Conservation (phyloP, 441 rosid genomes). For the Heliophila coronopifolia region DNA sequence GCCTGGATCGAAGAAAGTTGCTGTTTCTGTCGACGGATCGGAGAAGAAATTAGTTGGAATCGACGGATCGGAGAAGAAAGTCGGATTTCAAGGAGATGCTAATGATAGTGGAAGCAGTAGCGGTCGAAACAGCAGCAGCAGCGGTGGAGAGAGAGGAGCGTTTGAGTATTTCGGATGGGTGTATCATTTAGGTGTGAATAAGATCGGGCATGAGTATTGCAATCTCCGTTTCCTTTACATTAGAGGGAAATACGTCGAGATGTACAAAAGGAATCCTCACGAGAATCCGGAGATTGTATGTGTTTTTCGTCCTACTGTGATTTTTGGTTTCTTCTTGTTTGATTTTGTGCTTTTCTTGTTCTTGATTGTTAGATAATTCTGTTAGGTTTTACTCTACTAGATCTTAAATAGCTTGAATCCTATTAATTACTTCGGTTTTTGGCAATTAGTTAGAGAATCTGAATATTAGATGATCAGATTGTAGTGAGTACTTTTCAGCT, state of each 20-base stretch:
- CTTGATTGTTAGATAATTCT: neutral
- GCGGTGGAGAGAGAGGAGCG: slow-evolving; percentile 30
- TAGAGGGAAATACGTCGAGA: slow-evolving; percentile 70
- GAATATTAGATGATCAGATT: neutral
- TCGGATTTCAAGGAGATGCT: slow-evolving; percentile 1
- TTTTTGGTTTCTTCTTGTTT: neutral
- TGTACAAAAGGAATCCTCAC: slow-evolving; percentile 92
- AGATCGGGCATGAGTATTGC: slow-evolving; percentile 76
- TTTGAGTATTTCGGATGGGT: slow-evolving; percentile 74
- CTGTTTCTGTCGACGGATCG: slow-evolving; percentile 30
- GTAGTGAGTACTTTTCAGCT: neutral
- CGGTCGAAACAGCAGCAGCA: slow-evolving; percentile 3
- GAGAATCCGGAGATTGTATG: slow-evolving; percentile 77
- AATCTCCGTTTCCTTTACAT: slow-evolving; percentile 61
- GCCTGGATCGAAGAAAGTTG: slow-evolving; percentile 34
- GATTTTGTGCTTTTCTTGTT: neutral
- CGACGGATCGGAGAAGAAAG: no score
- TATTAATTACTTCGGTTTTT: no score
- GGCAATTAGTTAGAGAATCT: neutral
- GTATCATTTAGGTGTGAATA: slow-evolving; percentile 74
- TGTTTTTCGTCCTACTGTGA: neutral
- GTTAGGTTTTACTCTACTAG: no score
- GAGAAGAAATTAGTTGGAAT: no score
- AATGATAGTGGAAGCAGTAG: slow-evolving; percentile 27
- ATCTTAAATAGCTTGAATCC: neutral